These are phyloP conservation scores for Botryotinia calthae DNA, from an alignment of 2,329 filamentous ascomycete species.

Conservation along the genomic window DNA sequence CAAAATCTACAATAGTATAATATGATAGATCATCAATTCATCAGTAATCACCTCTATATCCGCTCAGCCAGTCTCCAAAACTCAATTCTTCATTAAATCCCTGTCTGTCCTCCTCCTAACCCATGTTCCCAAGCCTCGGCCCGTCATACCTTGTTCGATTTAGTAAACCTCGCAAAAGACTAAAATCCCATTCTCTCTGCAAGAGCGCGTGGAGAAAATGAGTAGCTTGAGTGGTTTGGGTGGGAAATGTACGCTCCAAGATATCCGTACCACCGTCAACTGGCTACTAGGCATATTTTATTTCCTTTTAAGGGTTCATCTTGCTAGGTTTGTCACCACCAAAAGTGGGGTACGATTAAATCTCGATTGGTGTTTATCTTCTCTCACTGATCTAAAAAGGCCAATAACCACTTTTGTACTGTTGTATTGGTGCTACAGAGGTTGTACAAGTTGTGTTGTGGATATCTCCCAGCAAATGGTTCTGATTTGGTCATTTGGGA, in stretches of 20 bases:
- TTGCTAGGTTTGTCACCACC: neutral
- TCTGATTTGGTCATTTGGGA: neutral
- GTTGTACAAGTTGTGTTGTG: neutral
- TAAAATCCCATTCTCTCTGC: neutral
- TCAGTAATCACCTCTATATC: neutral
- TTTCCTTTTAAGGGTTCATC: conserved; percentile 1
- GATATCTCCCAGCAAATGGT: neutral
- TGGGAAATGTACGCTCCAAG: neutral
- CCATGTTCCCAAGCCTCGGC: conserved; percentile 15
- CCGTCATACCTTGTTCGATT: conserved; percentile 4
- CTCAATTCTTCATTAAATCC: neutral
- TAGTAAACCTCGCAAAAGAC: neutral
- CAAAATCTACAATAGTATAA: neutral
- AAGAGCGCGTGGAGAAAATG: conserved; percentile 18
- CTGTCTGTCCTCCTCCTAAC: neutral
- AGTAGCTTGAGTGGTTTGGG: neutral
- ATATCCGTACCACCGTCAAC: neutral
- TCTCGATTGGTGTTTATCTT: conserved; percentile 16
- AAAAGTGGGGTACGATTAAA: conserved; percentile 7
- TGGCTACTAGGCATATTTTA: neutral
- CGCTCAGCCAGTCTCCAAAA: neutral
- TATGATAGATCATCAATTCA: neutral
- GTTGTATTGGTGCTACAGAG: neutral
- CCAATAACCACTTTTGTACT: neutral
- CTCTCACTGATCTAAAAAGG: conserved; percentile 4